Conservation (phyloP, 164 flowering plant genomes). For the Liriodendron chinense region DNA sequence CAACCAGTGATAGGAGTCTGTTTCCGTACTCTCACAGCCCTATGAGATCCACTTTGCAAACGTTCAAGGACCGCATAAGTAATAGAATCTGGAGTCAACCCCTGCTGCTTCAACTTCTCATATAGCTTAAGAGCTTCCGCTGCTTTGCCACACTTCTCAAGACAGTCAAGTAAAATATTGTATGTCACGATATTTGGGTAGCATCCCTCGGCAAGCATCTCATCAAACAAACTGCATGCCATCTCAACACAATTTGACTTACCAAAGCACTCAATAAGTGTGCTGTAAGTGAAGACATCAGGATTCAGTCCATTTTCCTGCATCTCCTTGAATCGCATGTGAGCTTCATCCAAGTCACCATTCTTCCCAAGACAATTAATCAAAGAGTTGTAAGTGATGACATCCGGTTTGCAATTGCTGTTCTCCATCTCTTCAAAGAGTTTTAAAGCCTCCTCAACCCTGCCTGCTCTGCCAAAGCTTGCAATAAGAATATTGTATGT, state of each 20-base stretch:
- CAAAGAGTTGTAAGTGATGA: slow-evolving; percentile 78
- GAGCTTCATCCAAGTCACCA: slow-evolving; percentile 93
- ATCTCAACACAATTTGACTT: slow-evolving; percentile 78
- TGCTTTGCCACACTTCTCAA: slow-evolving; percentile 75
- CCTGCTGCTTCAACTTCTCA: slow-evolving; percentile 79
- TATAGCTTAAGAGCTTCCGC: slow-evolving; percentile 87
- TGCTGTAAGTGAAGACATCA: slow-evolving; percentile 93
- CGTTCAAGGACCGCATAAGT: slow-evolving; percentile 77
- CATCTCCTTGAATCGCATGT: slow-evolving; percentile 92
- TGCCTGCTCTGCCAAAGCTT: slow-evolving; percentile 74
- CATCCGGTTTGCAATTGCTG: slow-evolving; percentile 64
- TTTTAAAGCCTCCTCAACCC: slow-evolving; percentile 60
- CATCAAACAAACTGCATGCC: slow-evolving; percentile 79
- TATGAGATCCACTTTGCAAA: slow-evolving; percentile 70
- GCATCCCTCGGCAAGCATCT: slow-evolving; percentile 77
- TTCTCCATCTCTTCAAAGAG: slow-evolving; percentile 81
- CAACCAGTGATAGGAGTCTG: slow-evolving; percentile 83
- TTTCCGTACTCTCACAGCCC: slow-evolving; percentile 52
- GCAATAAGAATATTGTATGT: slow-evolving; percentile 87
- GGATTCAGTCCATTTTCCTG: slow-evolving; percentile 81
- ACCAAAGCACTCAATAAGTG: slow-evolving; percentile 95
- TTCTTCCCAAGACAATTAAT: slow-evolving; percentile 91
- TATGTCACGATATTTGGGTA: slow-evolving; percentile 87
- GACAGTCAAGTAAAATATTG: slow-evolving; percentile 88
- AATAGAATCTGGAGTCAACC: slow-evolving; percentile 83